A percentile compares a stretch with the other conserved stretches of the same genome.
Evolutionary conservation across 768 basidiomycete species (phyloP).

Genomic region (Tylopilus subfusipes): DNA sequence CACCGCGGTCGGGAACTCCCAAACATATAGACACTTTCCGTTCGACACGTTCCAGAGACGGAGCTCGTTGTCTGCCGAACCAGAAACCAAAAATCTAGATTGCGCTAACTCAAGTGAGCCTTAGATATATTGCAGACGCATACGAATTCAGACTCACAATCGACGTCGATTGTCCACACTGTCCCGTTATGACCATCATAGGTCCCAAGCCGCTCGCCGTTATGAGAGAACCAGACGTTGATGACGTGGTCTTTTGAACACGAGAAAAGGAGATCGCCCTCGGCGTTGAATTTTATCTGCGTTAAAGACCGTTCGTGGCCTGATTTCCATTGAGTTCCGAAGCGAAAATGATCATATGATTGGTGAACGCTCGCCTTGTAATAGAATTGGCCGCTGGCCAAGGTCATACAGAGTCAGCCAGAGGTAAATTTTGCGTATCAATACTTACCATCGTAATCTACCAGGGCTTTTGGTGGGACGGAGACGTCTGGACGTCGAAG

Average conservation of each 20-base stretch:
- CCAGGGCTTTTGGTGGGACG: neutral
- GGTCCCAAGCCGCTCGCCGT: conserved; percentile 95
- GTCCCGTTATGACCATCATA: conserved; percentile 95
- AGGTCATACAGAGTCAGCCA: neutral
- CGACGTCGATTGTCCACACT: conserved; percentile 95
- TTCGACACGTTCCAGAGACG: conserved; percentile 85
- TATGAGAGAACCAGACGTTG: conserved; percentile 97
- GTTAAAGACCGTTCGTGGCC: conserved; percentile 97
- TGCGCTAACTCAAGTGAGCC: conserved; percentile 48
- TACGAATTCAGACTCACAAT: conserved; percentile 58
- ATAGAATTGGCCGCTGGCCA: conserved; percentile 64
- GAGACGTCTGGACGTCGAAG: neutral
- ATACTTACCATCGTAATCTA: conserved; percentile 17
- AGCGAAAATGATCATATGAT: neutral
- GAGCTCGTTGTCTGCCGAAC: conserved; percentile 91
- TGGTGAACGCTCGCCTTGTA: conserved; percentile 53
- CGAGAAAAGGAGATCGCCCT: conserved; percentile 94
- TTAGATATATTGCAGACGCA: neutral
- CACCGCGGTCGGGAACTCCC: conserved; percentile 98
- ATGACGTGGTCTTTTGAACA: conserved; percentile 94
- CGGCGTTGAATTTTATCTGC: conserved; percentile 95
- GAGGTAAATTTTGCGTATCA: neutral
- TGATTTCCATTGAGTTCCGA: conserved; percentile 31
- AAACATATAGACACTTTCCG: conserved; percentile 89
- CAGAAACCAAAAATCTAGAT: conserved; percentile 83